Evolutionary conservation across 495 filamentous ascomycete genomes (phyloP).

Genomic region (Hypoxylon fuscum): DNA sequence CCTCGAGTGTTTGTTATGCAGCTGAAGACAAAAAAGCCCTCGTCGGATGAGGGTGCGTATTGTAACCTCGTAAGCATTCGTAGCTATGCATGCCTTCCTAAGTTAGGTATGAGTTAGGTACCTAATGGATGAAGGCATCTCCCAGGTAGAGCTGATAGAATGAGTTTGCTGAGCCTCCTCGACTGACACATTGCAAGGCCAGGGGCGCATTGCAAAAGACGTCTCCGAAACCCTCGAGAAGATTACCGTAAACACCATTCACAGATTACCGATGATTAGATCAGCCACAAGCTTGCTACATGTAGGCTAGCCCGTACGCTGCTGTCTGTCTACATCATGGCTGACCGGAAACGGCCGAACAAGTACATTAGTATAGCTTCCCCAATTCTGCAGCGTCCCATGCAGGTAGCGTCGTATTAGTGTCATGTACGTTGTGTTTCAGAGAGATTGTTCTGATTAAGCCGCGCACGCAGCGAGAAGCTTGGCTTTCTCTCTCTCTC

Average conservation of each 20-base stretch:
- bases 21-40: neutral
- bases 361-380: neutral
- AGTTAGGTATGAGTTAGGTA: neutral
- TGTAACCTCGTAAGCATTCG: neutral
- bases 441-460: slow-evolving; percentile 31
- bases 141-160: too few species aligned
- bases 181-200: neutral
- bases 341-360: slow-evolving; percentile 26
- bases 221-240: neutral
- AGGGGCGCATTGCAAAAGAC: neutral
- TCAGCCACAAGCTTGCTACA: slow-evolving; percentile 2
- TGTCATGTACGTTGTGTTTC: slow-evolving; percentile 26
- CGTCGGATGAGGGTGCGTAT: neutral
- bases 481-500: slow-evolving; percentile 15
- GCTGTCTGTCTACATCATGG: neutral
- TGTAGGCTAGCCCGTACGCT: neutral
- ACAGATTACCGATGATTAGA: slow-evolving; percentile 3
- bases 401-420: slow-evolving; percentile 16
- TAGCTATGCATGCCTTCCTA: neutral
- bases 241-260: neutral
- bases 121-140: neutral
- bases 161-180: neutral
- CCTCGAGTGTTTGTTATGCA: neutral
- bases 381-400: slow-evolving; percentile 1
- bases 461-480: slow-evolving; percentile 11